Evolutionary conservation across 148 eudicot genomes (phyloP), one percentile per base, ranked within the genome.

Genomic region (Pharnaceum exiguum): DNA sequence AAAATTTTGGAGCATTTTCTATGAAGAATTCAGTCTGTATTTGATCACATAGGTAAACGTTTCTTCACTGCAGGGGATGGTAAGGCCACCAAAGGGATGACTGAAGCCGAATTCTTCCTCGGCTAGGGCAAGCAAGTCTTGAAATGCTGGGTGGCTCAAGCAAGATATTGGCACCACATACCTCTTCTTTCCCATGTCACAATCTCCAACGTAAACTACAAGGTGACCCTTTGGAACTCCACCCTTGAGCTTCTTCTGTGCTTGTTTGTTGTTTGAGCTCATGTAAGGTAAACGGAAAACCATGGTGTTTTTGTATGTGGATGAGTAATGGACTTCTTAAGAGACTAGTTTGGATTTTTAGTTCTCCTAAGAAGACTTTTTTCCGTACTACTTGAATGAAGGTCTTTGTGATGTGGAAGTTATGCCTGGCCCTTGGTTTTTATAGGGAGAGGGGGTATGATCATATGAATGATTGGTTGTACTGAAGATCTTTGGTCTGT

Each of bases 181-280:
- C 2, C 76, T 44, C 56, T 50, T 75, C 74, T 51, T 66, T 53
- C 72, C 48, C 18, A 25, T 43, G 51, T 51, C 21, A 19, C 43
- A n/a, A 1, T 72, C 72, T 38, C 76, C 81, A 55, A 75, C 75
- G 45, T 75, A 75, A 17, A 82, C 81, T 30, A 70, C 78, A 10
- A 76, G 21, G 55, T 75, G 68, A 32, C 71, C 75, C 57, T 73
- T 80, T 11, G 74, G 72, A 21, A 79, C 75, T 36, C 29, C 61
- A 15, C 47, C 52, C 28, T 71, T 46, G 35, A 59, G 62, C 43
- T 71, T 11, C 53, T 67, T 66, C 28, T 52, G 22, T 47, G 36
- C 36, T 38, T 66, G 70, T 59, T 59, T 73, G n/a, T 45, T 48
- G 57, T 57, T 62, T 15, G 73, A 39, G 19, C 33, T 65, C 49